Conservation (phyloP, 495 filamentous ascomycete species). For the Thermothielavioides terrestris region DNA sequence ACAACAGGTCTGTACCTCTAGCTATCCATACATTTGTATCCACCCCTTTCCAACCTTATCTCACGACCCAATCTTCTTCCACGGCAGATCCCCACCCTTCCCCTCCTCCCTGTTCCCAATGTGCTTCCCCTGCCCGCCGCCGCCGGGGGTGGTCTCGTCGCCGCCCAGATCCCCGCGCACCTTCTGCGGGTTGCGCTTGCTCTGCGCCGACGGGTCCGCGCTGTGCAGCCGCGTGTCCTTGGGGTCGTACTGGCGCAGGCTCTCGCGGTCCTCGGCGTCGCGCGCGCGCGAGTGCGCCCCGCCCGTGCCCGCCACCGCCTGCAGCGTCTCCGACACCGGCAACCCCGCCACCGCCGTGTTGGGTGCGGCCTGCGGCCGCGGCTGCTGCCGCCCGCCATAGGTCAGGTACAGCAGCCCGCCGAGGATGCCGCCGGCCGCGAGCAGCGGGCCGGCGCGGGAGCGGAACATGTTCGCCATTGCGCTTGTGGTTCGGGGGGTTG, state of each 20-base stretch:
- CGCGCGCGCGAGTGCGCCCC: constrained; percentile 8
- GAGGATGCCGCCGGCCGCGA: constrained; percentile 9
- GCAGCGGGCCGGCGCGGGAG: constrained; percentile 14
- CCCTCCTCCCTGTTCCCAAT: background rate
- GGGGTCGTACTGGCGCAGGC: constrained; percentile 1
- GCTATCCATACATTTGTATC: background rate
- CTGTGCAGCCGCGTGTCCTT: constrained; percentile 10
- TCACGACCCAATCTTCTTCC: background rate
- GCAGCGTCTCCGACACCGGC: constrained; percentile 14
- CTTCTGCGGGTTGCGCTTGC: constrained; percentile 14
- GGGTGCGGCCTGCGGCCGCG: constrained; percentile 6
- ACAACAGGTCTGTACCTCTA: no score
- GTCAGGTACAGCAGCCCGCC: constrained; percentile 17
- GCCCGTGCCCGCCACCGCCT: constrained; percentile 10
- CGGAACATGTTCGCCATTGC: constrained; percentile 15
- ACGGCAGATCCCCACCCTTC: background rate
- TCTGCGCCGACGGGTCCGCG: background rate
- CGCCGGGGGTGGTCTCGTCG: background rate
- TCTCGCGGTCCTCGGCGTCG: background rate
- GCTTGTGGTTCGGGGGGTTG: background rate
- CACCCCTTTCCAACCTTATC: background rate
- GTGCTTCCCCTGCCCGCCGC: background rate
- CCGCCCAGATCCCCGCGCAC: background rate
- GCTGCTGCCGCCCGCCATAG: constrained; percentile 18
- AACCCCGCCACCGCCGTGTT: background rate